Evolutionary conservation across 1,284 basidiomycete species (phyloP).

Genomic region (Cutaneotrichosporon dermatis): DNA sequence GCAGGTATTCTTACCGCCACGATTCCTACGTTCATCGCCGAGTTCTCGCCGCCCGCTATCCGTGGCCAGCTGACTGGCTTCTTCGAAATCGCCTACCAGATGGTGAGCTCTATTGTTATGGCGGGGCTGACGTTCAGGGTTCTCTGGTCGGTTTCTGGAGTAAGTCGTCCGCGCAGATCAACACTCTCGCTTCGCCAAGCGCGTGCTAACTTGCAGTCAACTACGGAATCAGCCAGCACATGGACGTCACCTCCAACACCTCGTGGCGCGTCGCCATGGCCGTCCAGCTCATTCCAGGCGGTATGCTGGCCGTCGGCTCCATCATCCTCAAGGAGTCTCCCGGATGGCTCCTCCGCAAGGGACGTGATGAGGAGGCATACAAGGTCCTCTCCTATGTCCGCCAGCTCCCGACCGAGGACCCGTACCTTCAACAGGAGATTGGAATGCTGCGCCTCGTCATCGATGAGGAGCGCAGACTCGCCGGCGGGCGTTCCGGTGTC

Average conservation of each 20-base stretch:
- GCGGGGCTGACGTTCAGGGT: slow-evolving; percentile 15
- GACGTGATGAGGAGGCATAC: slow-evolving; percentile 48
- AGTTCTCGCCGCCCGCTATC: slow-evolving; percentile 47
- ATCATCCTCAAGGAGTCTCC: slow-evolving; percentile 55
- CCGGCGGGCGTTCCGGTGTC: slow-evolving; percentile 5
- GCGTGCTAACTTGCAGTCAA: background rate
- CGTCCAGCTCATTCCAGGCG: slow-evolving; percentile 55
- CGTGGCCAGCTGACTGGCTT: slow-evolving; percentile 52
- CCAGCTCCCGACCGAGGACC: slow-evolving; percentile 45
- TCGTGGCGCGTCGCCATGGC: slow-evolving; percentile 55
- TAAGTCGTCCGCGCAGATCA: slow-evolving; percentile 23
- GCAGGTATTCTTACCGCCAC: slow-evolving; percentile 23
- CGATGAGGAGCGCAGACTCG: slow-evolving; percentile 28
- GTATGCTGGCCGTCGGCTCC: slow-evolving; percentile 50
- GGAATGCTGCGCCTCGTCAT: slow-evolving; percentile 27
- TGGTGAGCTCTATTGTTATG: slow-evolving; percentile 4
- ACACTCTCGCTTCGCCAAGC: no score
- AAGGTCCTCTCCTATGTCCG: slow-evolving; percentile 51
- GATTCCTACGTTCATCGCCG: slow-evolving; percentile 42
- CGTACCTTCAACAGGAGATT: slow-evolving; percentile 48
- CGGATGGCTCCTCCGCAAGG: slow-evolving; percentile 53
- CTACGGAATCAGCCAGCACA: slow-evolving; percentile 45
- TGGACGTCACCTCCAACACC: slow-evolving; percentile 34
- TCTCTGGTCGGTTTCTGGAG: slow-evolving; percentile 52
- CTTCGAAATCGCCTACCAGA: slow-evolving; percentile 51